These are phyloP conservation scores for Asterella californica DNA, from an alignment of 225 moss, liverwort and hornwort genomes.

Conservation along the genomic window DNA sequence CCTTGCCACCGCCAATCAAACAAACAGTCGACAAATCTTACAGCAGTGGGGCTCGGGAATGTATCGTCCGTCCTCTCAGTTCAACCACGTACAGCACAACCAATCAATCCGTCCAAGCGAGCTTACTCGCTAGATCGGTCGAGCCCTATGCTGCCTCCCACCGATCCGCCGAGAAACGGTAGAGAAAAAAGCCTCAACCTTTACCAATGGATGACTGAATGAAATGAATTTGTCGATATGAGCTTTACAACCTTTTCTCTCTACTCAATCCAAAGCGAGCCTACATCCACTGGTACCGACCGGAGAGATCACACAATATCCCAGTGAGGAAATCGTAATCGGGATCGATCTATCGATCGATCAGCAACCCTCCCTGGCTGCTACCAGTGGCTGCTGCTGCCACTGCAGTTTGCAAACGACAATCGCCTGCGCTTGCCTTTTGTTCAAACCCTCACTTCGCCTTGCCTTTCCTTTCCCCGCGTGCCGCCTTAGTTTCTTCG, in stretches of 20 bases:
- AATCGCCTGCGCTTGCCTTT: not conserved
- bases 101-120: not conserved
- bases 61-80: not conserved
- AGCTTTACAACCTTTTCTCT: no score
- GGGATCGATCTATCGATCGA: not conserved
- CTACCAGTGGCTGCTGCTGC: no score
- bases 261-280: no score
- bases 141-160: not conserved
- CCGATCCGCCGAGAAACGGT: not conserved
- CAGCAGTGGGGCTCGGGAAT: not conserved
- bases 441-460: not conserved
- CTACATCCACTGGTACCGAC: no score
- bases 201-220: not conserved
- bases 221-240: no score
- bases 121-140: not conserved
- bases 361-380: not conserved
- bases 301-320: not conserved
- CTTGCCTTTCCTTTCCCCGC: no score
- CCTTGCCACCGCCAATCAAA: not conserved
- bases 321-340: not conserved
- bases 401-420: not conserved
- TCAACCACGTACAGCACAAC: not conserved
- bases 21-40: not conserved
- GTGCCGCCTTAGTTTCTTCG: no score
- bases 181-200: not conserved